These are phyloP conservation scores for Fomitopsis pulvina DNA, from an alignment of 768 basidiomycete species.

Conservation along the genomic window DNA sequence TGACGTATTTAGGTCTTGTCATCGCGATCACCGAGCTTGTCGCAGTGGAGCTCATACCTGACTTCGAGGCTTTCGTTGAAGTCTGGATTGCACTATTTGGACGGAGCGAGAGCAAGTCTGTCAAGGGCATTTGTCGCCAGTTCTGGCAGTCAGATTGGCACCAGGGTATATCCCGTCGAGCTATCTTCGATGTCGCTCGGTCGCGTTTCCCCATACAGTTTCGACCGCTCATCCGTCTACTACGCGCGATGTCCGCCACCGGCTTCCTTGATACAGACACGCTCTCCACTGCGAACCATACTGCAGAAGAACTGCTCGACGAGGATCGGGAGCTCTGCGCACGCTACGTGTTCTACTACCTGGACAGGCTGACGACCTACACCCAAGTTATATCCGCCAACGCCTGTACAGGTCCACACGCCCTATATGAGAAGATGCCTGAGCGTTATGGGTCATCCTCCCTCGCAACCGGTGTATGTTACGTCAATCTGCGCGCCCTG, in stretches of 20 bases:
- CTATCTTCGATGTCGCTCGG: constrained; percentile 76
- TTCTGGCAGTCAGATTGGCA: constrained; percentile 82
- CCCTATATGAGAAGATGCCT: constrained; percentile 63
- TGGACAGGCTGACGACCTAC: constrained; percentile 64
- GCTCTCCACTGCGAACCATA: constrained; percentile 46
- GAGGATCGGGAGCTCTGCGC: constrained; percentile 55
- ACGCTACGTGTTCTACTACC: constrained; percentile 68
- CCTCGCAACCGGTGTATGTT: constrained; percentile 44
- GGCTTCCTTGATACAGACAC: constrained; percentile 75
- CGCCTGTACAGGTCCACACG: constrained; percentile 59
- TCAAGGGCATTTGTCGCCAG: constrained; percentile 66
- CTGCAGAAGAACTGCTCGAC: constrained; percentile 32
- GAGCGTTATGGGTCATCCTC: constrained; percentile 51
- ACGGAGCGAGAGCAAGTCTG: constrained; percentile 56
- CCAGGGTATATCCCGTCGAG: constrained; percentile 58
- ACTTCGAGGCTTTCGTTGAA: constrained; percentile 64
- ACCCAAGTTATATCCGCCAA: constrained; percentile 65
- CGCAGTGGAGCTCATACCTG: constrained; percentile 70
- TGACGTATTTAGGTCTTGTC: constrained; percentile 51
- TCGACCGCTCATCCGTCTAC: constrained; percentile 58
- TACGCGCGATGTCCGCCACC: constrained; percentile 70
- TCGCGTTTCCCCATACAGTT: constrained; percentile 81
- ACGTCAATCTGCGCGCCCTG: constrained; percentile 59
- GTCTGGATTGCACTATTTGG: constrained; percentile 80
- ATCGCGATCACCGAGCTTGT: constrained; percentile 69